Evolutionary conservation across 1,139 yeast species (phyloP).

Genomic region (Kluyveromyces sp.): DNA sequence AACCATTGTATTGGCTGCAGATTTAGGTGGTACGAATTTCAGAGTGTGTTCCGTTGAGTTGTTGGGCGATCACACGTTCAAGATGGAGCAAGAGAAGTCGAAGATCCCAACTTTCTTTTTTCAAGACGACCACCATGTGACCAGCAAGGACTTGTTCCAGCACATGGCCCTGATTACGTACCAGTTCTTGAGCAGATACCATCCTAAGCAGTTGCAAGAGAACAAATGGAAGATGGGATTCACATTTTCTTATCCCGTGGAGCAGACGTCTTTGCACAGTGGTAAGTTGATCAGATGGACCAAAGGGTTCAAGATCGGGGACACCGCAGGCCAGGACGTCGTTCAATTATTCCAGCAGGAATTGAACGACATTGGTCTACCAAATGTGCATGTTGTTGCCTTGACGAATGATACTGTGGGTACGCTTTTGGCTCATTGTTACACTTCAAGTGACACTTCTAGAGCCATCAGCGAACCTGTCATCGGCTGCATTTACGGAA

Average conservation of each 20-base stretch:
- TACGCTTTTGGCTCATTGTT: constrained; percentile 79
- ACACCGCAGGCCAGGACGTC: constrained; percentile 77
- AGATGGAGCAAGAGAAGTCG: constrained; percentile 62
- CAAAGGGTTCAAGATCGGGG: constrained; percentile 81
- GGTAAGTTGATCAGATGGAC: constrained; percentile 92
- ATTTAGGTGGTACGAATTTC: constrained; percentile 83
- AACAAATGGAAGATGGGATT: constrained; percentile 66
- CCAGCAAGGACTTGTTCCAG: constrained; percentile 54
- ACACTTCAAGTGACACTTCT: constrained; percentile 45
- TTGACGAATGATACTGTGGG: constrained; percentile 94
- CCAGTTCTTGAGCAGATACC: constrained; percentile 57
- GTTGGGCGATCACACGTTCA: constrained; percentile 74
- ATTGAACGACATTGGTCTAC: constrained; percentile 41
- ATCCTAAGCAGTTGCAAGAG: constrained; percentile 36
- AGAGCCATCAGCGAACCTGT: constrained; percentile 62
- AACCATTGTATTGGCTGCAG: constrained; percentile 62
- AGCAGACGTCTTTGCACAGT: constrained; percentile 67
- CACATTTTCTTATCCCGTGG: constrained; percentile 87
- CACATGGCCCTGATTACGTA: constrained; percentile 67
- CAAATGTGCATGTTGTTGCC: constrained; percentile 69
- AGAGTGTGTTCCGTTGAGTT: constrained; percentile 79
- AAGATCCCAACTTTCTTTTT: constrained; percentile 69
- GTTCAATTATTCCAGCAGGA: constrained; percentile 65
- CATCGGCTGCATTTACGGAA: constrained; percentile 87
- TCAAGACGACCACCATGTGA: constrained; percentile 37